phyloP scores from a whole-genome alignment of 2,329 filamentous ascomycete species.

The Alternaria sp. region DNA sequence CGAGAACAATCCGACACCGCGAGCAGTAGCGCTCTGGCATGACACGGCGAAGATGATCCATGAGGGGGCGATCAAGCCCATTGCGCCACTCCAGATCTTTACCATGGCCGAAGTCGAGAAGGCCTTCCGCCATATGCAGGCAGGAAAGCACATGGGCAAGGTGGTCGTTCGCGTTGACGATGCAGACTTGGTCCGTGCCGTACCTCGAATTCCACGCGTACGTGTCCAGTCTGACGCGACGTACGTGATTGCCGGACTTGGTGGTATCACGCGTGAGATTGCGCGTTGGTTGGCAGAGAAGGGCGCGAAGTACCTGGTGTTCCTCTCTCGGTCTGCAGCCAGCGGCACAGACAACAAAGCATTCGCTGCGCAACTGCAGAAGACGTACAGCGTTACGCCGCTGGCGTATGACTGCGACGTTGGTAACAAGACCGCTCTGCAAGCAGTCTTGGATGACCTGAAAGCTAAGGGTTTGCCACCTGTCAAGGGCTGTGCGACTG shows the following conservation, averaged over 20 bases:
- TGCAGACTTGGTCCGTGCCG: constrained; percentile 17
- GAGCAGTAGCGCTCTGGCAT: not conserved
- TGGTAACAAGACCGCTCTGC: not conserved
- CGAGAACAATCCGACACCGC: not conserved
- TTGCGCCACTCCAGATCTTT: constrained; percentile 8
- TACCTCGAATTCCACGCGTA: not conserved
- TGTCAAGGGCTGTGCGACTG: constrained; percentile 33
- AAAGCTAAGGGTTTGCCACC: constrained; percentile 23
- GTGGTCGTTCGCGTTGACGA: constrained; percentile 40
- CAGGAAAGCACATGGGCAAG: constrained; percentile 49
- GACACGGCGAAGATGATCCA: constrained; percentile 5
- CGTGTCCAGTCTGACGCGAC: constrained; percentile 17
- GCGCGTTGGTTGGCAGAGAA: constrained; percentile 22
- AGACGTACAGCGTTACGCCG: not conserved
- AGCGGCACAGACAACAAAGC: constrained; percentile 1
- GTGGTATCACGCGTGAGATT: constrained; percentile 28
- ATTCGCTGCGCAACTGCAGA: not conserved
- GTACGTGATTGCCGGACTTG: constrained; percentile 29
- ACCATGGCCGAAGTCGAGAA: constrained; percentile 6
- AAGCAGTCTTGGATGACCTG: not conserved
- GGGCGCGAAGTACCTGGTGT: constrained; percentile 27
- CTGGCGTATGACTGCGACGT: constrained; percentile 3
- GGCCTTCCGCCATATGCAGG: constrained; percentile 28
- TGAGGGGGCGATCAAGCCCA: constrained; percentile 1
- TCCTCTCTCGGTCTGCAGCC: constrained; percentile 22